phyloP scores from a whole-genome alignment of 257 asterid genomes.

The Nicotiana paniculata region DNA sequence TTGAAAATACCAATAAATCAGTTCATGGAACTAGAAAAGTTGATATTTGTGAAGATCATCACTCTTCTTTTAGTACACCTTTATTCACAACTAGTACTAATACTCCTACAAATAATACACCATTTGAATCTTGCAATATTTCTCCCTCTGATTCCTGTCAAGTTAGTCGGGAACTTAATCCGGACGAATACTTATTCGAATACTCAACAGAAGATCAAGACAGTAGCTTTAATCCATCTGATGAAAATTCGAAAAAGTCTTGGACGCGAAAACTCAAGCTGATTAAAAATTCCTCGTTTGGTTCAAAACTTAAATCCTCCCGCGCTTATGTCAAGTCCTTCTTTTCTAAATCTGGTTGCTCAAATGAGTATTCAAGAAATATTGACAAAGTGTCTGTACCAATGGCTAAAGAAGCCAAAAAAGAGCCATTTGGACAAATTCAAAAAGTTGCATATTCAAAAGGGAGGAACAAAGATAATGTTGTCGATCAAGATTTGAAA shows the following conservation, averaged over 20 bases:
- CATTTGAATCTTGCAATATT: slow-evolving; percentile 61
- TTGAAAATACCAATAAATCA: slow-evolving; percentile 24
- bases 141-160: slow-evolving; percentile 62
- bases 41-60: slow-evolving; percentile 9
- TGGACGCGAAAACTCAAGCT: slow-evolving; percentile 46
- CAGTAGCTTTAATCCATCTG: background rate
- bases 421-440: slow-evolving; percentile 49
- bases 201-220: background rate
- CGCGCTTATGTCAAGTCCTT: slow-evolving; percentile 57
- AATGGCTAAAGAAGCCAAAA: slow-evolving; percentile 17
- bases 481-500: slow-evolving; percentile 11
- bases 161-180: slow-evolving; percentile 59
- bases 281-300: slow-evolving; percentile 31
- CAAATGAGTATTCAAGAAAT: slow-evolving; percentile 24
- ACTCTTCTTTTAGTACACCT: slow-evolving; percentile 50
- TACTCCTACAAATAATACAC: slow-evolving; percentile 42
- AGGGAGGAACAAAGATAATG: slow-evolving; percentile 17
- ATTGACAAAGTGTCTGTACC: slow-evolving; percentile 15
- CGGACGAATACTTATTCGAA: slow-evolving; percentile 34
- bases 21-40: background rate
- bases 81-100: slow-evolving; percentile 32
- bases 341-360: slow-evolving; percentile 58
- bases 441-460: slow-evolving; percentile 17
- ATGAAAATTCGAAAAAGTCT: slow-evolving; percentile 26
- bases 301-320: slow-evolving; percentile 51